These are phyloP conservation scores for Schwanniomyces etchellsii DNA, from an alignment of 1,139 yeast species.

Conservation along the genomic window DNA sequence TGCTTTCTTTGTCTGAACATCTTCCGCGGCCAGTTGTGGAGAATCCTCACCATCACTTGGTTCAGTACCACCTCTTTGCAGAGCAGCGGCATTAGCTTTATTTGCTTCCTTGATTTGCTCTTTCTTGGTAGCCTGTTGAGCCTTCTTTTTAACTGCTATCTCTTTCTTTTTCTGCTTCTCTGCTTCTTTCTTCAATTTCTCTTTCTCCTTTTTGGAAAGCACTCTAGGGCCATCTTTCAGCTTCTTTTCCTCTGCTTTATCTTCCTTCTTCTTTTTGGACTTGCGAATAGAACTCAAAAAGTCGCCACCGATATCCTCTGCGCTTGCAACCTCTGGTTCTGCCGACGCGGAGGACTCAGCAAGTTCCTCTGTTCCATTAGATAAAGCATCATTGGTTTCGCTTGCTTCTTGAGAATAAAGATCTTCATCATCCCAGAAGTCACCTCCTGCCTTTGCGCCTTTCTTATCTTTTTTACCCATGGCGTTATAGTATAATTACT, in stretches of 20 bases:
- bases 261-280: slow-evolving; percentile 71
- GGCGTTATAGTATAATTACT: slow-evolving; percentile 5
- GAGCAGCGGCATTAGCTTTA: slow-evolving; percentile 48
- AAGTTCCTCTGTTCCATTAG: not conserved
- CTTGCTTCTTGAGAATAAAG: slow-evolving; percentile 53
- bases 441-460: slow-evolving; percentile 50
- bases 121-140: slow-evolving; percentile 54
- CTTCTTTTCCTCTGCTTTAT: slow-evolving; percentile 46
- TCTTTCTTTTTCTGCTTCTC: slow-evolving; percentile 94
- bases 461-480: slow-evolving; percentile 53
- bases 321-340: slow-evolving; percentile 7
- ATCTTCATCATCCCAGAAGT: slow-evolving; percentile 76
- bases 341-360: slow-evolving; percentile 11
- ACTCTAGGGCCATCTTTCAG: slow-evolving; percentile 58
- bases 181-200: slow-evolving; percentile 93
- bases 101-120: slow-evolving; percentile 62
- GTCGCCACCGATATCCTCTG: slow-evolving; percentile 47
- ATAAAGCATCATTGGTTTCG: slow-evolving; percentile 13
- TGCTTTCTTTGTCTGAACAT: slow-evolving; percentile 23
- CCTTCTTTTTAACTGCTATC: slow-evolving; percentile 79
- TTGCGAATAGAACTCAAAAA: slow-evolving; percentile 79
- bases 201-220: slow-evolving; percentile 95
- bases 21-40: slow-evolving; percentile 32
- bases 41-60: slow-evolving; percentile 28
- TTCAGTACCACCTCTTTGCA: slow-evolving; percentile 22